Evolutionary conservation across 441 rosid genomes (phyloP).

Genomic region (Erysimum cheiri): DNA sequence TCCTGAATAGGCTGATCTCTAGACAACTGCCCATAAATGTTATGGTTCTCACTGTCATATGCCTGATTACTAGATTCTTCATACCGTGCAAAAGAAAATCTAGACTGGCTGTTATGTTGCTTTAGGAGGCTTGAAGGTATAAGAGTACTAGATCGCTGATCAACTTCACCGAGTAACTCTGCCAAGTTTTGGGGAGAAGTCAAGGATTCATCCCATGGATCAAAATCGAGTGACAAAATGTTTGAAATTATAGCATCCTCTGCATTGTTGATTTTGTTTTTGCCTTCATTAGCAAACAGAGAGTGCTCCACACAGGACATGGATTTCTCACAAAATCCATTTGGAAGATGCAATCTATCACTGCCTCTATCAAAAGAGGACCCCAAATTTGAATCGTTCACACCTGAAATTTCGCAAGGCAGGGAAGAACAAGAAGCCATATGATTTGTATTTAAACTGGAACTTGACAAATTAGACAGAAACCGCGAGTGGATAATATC

Average conservation of each 20-base stretch:
- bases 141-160: slow-evolving; percentile 57
- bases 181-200: slow-evolving; percentile 71
- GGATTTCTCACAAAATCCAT: slow-evolving; percentile 59
- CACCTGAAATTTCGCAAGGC: slow-evolving; percentile 49
- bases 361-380: slow-evolving; percentile 46
- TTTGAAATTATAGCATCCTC: slow-evolving; percentile 79
- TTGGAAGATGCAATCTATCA: slow-evolving; percentile 49
- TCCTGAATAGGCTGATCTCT: slow-evolving; percentile 52
- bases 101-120: slow-evolving; percentile 77
- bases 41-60: slow-evolving; percentile 48
- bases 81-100: slow-evolving; percentile 93
- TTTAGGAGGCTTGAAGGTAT: slow-evolving; percentile 61
- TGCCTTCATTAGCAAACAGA: slow-evolving; percentile 53
- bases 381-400: slow-evolving; percentile 46
- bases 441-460: slow-evolving; percentile 50
- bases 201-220: slow-evolving; percentile 82
- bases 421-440: slow-evolving; percentile 59
- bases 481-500: slow-evolving; percentile 48
- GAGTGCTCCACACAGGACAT: slow-evolving; percentile 49
- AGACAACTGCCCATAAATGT: slow-evolving; percentile 51
- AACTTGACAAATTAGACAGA: slow-evolving; percentile 56
- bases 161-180: slow-evolving; percentile 63
- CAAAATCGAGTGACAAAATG: slow-evolving; percentile 82
- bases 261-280: slow-evolving; percentile 42
- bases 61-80: slow-evolving; percentile 62